phyloP scores from a whole-genome alignment of 2,329 filamentous ascomycete genomes.

The Pestalotiopsis sp. region DNA sequence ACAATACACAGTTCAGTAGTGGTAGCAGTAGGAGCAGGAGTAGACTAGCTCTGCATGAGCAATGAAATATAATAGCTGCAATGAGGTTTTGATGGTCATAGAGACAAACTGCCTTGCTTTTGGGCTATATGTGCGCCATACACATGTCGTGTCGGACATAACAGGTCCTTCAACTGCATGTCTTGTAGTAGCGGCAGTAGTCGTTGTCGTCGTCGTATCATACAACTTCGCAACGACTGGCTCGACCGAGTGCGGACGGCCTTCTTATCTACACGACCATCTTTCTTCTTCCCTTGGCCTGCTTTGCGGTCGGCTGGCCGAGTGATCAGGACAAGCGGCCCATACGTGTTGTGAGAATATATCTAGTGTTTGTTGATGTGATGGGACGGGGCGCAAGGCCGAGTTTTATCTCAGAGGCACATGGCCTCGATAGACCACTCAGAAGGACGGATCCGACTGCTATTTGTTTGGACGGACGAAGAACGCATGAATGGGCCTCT shows the following conservation, averaged over 20 bases:
- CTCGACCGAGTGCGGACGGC: background rate
- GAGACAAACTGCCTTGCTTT: background rate
- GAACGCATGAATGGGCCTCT: conserved; percentile 13
- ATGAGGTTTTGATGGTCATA: background rate
- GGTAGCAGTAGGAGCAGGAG: background rate
- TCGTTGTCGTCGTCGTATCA: background rate
- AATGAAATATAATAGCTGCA: background rate
- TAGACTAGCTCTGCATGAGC: background rate
- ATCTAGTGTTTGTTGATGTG: background rate
- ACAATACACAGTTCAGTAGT: background rate
- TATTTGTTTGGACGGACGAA: conserved; percentile 8
- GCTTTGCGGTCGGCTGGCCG: background rate
- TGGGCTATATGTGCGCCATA: background rate
- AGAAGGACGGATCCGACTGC: background rate
- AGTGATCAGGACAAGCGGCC: background rate
- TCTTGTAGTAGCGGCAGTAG: background rate
- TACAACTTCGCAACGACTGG: background rate
- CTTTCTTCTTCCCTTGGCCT: background rate
- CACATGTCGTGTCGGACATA: background rate
- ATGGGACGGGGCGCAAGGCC: conserved; percentile 2
- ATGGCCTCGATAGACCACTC: background rate
- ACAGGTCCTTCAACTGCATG: background rate
- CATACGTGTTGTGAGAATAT: background rate
- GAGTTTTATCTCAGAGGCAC: conserved; percentile 4
- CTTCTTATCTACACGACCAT: background rate